phyloP scores from a whole-genome alignment of 1,139 yeast genomes.

The Blastobotrys persicus region DNA sequence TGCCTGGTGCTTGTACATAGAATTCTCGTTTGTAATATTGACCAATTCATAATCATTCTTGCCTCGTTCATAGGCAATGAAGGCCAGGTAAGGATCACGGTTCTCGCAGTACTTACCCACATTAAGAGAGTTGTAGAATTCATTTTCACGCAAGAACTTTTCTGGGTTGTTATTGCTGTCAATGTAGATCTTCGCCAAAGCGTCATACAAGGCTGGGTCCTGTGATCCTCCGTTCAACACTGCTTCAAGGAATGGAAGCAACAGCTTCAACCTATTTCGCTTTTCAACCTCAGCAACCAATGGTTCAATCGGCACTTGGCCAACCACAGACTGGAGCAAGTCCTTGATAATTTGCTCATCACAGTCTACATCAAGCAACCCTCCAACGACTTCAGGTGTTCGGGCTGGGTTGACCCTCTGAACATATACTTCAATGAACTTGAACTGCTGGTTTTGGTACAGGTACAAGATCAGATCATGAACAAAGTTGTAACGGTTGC shows the following conservation, averaged over 20 bases:
- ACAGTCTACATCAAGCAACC: slow-evolving; percentile 93
- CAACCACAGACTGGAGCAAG: slow-evolving; percentile 79
- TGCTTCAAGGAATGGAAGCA: slow-evolving; percentile 90
- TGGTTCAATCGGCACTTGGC: slow-evolving; percentile 90
- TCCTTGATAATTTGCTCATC: slow-evolving; percentile 85
- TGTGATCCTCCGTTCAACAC: slow-evolving; percentile 83
- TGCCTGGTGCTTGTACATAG: slow-evolving; percentile 98
- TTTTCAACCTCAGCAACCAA: slow-evolving; percentile 93
- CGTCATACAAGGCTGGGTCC: slow-evolving; percentile 89
- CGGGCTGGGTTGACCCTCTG: slow-evolving; percentile 95
- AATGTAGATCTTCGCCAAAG: slow-evolving; percentile 95
- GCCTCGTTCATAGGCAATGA: slow-evolving; percentile 96
- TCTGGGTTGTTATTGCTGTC: slow-evolving; percentile 98
- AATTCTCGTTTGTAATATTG: slow-evolving; percentile 89
- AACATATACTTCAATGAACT: slow-evolving; percentile 94
- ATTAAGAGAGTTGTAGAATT: slow-evolving; percentile 81
- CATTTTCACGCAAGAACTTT: slow-evolving; percentile 89
- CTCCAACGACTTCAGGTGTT: slow-evolving; percentile 96
- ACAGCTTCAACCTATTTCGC: slow-evolving; percentile 86
- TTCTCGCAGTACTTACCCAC: slow-evolving; percentile 99
- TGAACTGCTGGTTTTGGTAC: slow-evolving; percentile 92
- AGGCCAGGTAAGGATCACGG: slow-evolving; percentile 97
- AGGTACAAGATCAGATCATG: slow-evolving; percentile 91
- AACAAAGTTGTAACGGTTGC: slow-evolving; percentile 88
- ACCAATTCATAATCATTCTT: slow-evolving; percentile 85